A percentile compares a stretch with the other conserved stretches of the same genome.
Evolutionary conservation across 1,284 basidiomycete species (phyloP).

Genomic region (Pseudozyma sp.): DNA sequence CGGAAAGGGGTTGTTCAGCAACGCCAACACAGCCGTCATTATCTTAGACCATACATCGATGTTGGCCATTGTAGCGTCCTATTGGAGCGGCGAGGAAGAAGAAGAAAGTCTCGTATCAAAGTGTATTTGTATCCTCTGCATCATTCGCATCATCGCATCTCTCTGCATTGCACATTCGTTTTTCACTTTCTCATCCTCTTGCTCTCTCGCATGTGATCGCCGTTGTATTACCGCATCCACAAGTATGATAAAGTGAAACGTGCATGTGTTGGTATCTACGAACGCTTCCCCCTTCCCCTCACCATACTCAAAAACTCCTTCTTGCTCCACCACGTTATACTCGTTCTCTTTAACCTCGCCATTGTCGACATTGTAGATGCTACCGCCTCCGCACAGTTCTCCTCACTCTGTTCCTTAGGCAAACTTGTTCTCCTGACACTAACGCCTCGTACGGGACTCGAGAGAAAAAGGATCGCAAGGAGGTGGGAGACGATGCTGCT

Average conservation of each 20-base stretch:
- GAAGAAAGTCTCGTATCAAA: not conserved
- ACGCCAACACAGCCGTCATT: not conserved
- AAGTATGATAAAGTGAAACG: not conserved
- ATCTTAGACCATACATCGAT: too few species aligned
- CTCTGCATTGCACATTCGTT: not conserved
- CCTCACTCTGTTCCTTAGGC: not conserved
- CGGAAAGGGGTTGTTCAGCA: conserved; percentile 1
- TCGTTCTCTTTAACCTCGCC: conserved; percentile 25
- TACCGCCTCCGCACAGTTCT: not conserved
- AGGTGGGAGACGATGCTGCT: conserved; percentile 1
- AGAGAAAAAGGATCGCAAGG: conserved; percentile 5
- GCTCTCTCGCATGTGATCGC: not conserved
- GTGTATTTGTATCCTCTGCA: conserved; percentile 9
- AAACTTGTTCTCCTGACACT: not conserved
- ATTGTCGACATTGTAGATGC: conserved; percentile 4
- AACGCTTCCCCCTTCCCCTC: not conserved
- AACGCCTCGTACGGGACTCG: conserved; percentile 8
- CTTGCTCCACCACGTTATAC: conserved; percentile 22
- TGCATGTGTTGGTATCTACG: not conserved
- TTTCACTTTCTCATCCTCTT: not conserved
- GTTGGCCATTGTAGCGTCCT: too few species aligned
- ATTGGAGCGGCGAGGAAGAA: not conserved
- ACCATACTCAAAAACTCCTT: conserved; percentile 24
- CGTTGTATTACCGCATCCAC: not conserved
- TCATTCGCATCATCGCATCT: not conserved